Conservation (phyloP, 331 rosid genomes). For the Stylosanthes scabra region DNA sequence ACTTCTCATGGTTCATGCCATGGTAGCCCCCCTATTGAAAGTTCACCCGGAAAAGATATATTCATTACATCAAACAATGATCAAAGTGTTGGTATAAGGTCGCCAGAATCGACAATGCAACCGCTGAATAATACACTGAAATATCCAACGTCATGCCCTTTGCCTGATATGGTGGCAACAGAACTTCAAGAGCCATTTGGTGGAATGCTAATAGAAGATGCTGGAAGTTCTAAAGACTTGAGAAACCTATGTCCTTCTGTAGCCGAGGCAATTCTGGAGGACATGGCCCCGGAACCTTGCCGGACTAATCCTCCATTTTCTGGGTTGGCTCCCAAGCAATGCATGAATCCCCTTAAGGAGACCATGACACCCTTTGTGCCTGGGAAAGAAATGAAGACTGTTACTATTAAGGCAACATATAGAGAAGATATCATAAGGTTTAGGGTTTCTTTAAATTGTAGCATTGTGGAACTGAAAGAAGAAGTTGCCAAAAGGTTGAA, state of each 20-base stretch:
- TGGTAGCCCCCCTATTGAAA: constrained; percentile 70
- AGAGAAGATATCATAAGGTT: constrained; percentile 88
- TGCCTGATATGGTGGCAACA: constrained; percentile 43
- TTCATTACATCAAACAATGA: constrained; percentile 49
- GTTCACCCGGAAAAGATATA: constrained; percentile 46
- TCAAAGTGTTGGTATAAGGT: constrained; percentile 46
- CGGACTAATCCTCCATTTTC: constrained; percentile 53
- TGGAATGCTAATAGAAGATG: constrained; percentile 80
- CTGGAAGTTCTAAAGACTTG: constrained; percentile 89
- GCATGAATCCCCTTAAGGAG: constrained; percentile 38
- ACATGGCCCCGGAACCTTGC: constrained; percentile 63
- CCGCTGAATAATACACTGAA: constrained; percentile 43
- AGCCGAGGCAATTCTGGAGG: constrained; percentile 70
- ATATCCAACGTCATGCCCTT: constrained; percentile 33
- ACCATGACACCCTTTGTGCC: constrained; percentile 40
- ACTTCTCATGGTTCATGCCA: constrained; percentile 85
- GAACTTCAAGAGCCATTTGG: constrained; percentile 76
- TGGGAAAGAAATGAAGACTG: constrained; percentile 59
- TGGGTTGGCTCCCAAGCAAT: constrained; percentile 56
- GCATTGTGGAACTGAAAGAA: constrained; percentile 69
- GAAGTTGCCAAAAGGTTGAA: constrained; percentile 87
- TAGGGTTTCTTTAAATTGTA: constrained; percentile 56
- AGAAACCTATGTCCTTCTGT: constrained; percentile 78
- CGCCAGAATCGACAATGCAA: constrained; percentile 57
- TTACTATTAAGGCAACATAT: constrained; percentile 80